Conservation (phyloP, 495 filamentous ascomycete species). For the Podospora fimiseda region DNA sequence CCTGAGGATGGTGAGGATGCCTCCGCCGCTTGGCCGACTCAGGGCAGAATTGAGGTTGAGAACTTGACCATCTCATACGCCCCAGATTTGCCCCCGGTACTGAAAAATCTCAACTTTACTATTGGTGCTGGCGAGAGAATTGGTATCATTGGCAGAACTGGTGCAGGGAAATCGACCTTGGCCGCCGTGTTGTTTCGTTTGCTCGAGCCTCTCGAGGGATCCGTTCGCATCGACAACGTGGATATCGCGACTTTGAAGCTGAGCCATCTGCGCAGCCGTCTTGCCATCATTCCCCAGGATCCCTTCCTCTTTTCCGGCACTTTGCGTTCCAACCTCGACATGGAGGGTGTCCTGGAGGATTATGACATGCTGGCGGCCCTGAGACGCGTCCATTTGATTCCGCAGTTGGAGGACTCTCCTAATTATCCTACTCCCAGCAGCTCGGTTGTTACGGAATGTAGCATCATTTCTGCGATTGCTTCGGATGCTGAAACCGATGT, state of each 20-base stretch:
- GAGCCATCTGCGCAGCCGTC: slow-evolving; percentile 39
- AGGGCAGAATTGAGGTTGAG: slow-evolving; percentile 35
- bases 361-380: slow-evolving; percentile 3
- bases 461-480: not conserved
- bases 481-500: slow-evolving; percentile 9
- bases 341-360: slow-evolving; percentile 20
- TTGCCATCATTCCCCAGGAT: slow-evolving; percentile 50
- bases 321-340: not conserved
- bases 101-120: slow-evolving; percentile 38
- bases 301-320: slow-evolving; percentile 40
- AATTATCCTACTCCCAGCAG: not conserved
- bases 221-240: slow-evolving; percentile 44
- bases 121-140: slow-evolving; percentile 36
- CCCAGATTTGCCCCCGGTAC: slow-evolving; percentile 34
- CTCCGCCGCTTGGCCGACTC: slow-evolving; percentile 39
- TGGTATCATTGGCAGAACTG: slow-evolving; percentile 48
- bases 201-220: slow-evolving; percentile 38
- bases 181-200: slow-evolving; percentile 46
- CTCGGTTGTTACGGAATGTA: not conserved
- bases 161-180: slow-evolving; percentile 40
- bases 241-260: slow-evolving; percentile 45
- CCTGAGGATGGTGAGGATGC: slow-evolving; percentile 26
- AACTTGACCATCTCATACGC: slow-evolving; percentile 38
- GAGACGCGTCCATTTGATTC: slow-evolving; percentile 17
- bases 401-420: not conserved